phyloP scores from a whole-genome alignment of 2,329 filamentous ascomycete species.

The Fusarium piperis region DNA sequence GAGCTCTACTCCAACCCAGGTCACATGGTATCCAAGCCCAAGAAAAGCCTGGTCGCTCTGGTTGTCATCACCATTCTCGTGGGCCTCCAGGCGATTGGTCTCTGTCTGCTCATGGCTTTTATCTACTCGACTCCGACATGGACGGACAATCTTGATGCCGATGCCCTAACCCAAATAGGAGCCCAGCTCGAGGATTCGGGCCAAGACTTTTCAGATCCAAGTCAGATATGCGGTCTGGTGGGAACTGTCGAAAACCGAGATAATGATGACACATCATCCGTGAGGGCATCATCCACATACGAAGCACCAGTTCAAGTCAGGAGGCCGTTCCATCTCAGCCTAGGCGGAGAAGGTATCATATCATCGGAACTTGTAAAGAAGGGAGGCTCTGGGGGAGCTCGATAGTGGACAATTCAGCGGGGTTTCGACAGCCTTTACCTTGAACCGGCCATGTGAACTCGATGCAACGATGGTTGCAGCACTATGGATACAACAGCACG shows the following conservation, averaged over 20 bases:
- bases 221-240: background rate
- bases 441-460: background rate
- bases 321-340: background rate
- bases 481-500: background rate
- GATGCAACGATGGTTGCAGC: background rate
- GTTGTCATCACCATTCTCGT: slow-evolving; percentile 6
- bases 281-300: background rate
- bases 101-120: slow-evolving; percentile 5
- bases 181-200: slow-evolving; percentile 14
- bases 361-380: background rate
- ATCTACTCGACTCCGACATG: slow-evolving; percentile 12
- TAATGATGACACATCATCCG: background rate
- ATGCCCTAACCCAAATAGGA: slow-evolving; percentile 9
- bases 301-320: background rate
- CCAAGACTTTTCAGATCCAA: background rate
- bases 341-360: slow-evolving; percentile 1
- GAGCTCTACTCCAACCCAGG: background rate
- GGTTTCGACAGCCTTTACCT: background rate
- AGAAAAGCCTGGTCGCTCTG: background rate
- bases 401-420: background rate
- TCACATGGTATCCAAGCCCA: slow-evolving; percentile 3
- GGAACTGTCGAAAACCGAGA: background rate
- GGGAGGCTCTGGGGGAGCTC: background rate
- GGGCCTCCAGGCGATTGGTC: background rate
- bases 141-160: slow-evolving; percentile 15